Evolutionary conservation across 345 rosid genomes (phyloP).

Genomic region (Gossypium longicalyx): DNA sequence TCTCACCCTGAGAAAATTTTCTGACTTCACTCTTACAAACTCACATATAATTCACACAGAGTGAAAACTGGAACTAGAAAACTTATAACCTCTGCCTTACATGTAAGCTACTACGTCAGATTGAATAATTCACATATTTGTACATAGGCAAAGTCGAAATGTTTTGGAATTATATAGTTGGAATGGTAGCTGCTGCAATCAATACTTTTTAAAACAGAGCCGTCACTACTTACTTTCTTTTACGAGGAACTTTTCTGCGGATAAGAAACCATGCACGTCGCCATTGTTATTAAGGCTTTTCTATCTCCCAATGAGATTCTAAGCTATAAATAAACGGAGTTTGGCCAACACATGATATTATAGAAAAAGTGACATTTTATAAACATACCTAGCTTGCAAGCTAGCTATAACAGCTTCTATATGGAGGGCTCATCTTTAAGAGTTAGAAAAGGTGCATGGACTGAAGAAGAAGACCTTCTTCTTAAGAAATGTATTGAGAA

Average conservation of each 20-base stretch:
- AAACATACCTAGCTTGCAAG: too few relatives aligned
- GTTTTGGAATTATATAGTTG: background rate
- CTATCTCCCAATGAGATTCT: background rate
- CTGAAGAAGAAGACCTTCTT: conserved; percentile 40
- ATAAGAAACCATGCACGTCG: background rate
- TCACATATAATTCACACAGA: too few relatives aligned
- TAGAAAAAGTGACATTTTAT: too few relatives aligned
- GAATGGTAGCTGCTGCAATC: background rate
- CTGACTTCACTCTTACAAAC: too few relatives aligned
- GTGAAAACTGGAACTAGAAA: too few relatives aligned
- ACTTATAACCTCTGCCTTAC: too few relatives aligned
- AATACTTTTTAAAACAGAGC: background rate
- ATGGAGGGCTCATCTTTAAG: background rate
- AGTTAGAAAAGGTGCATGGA: conserved; percentile 32
- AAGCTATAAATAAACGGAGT: too few relatives aligned
- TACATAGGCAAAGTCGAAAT: background rate
- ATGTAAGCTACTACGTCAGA: too few relatives aligned
- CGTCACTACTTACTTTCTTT: background rate
- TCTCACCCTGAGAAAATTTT: too few relatives aligned
- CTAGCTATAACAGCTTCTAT: background rate
- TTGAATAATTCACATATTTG: too few relatives aligned
- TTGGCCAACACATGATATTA: too few relatives aligned
- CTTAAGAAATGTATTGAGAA: conserved; percentile 38
- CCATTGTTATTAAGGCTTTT: background rate
- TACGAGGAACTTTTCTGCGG: background rate